A percentile compares a stretch with the other conserved stretches of the same genome.
These are phyloP conservation scores for Trichocomaceae sp. DNA, from an alignment of 2,329 filamentous ascomycete genomes.

Conservation along the genomic window DNA sequence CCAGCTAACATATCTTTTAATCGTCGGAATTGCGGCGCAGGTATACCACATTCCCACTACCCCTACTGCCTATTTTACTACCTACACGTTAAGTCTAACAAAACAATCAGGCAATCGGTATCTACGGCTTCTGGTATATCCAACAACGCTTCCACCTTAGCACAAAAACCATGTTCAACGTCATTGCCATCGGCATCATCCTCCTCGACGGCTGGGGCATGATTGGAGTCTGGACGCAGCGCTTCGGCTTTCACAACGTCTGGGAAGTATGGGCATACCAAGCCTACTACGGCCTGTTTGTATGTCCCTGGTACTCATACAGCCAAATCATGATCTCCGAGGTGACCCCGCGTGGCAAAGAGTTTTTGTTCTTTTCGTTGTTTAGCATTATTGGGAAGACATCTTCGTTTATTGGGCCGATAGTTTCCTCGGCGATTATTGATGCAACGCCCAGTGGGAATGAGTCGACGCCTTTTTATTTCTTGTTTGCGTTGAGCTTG, in stretches of 20 bases:
- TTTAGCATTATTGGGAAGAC: conserved; percentile 66
- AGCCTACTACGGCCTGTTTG: conserved; percentile 58
- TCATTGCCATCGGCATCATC: conserved; percentile 55
- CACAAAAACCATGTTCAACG: conserved; percentile 64
- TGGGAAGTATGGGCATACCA: conserved; percentile 51
- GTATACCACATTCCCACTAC: conserved; percentile 23
- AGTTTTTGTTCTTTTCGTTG: conserved; percentile 64
- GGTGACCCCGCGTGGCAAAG: conserved; percentile 61
- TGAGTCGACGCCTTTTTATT: conserved; percentile 60
- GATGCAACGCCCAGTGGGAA: conserved; percentile 52
- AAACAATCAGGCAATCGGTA: conserved; percentile 43
- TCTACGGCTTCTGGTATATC: conserved; percentile 55
- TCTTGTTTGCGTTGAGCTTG: conserved; percentile 54
- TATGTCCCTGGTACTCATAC: conserved; percentile 66
- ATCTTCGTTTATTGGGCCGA: conserved; percentile 60
- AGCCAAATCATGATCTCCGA: conserved; percentile 65
- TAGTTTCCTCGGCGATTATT: conserved; percentile 64
- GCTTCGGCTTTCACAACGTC: conserved; percentile 48
- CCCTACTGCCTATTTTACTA: neutral
- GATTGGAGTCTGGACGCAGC: conserved; percentile 52
- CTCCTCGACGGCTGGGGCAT: conserved; percentile 54
- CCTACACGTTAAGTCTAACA: neutral
- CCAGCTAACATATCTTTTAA: conserved; percentile 58
- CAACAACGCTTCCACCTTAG: conserved; percentile 54
- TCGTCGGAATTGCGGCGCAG: conserved; percentile 60